These are phyloP conservation scores for Falciphora oryzae DNA, from an alignment of 2,329 filamentous ascomycete genomes.

Conservation along the genomic window DNA sequence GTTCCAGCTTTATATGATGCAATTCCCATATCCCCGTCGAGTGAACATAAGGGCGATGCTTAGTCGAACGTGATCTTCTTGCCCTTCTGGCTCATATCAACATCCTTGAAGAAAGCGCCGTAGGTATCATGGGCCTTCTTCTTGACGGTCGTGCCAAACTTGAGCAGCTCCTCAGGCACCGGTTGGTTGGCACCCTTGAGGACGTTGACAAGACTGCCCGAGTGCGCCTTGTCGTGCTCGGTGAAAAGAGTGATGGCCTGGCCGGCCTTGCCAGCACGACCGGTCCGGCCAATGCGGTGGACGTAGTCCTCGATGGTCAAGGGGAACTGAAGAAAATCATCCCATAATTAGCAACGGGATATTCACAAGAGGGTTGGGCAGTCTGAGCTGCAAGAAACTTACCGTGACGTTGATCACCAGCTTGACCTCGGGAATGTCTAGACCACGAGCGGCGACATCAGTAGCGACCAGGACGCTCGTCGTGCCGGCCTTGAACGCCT, in stretches of 20 bases:
- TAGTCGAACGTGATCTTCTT: slow-evolving; percentile 90
- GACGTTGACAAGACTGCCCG: slow-evolving; percentile 89
- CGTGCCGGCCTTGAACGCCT: slow-evolving; percentile 81
- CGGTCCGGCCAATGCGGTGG: slow-evolving; percentile 92
- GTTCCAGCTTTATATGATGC: not conserved
- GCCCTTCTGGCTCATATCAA: slow-evolving; percentile 73
- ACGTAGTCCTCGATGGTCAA: slow-evolving; percentile 96
- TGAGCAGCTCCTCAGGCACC: slow-evolving; percentile 84
- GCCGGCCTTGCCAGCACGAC: slow-evolving; percentile 84
- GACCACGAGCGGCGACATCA: slow-evolving; percentile 87
- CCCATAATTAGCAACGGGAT: slow-evolving; percentile 11
- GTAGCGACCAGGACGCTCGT: slow-evolving; percentile 88
- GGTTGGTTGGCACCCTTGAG: slow-evolving; percentile 87
- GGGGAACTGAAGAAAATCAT: slow-evolving; percentile 55
- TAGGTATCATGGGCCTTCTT: slow-evolving; percentile 97
- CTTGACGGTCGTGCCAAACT: slow-evolving; percentile 97
- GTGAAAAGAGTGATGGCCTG: slow-evolving; percentile 92
- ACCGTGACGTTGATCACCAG: slow-evolving; percentile 87
- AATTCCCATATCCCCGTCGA: not conserved
- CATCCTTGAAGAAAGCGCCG: slow-evolving; percentile 91
- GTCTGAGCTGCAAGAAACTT: slow-evolving; percentile 23
- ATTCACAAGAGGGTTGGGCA: not conserved
- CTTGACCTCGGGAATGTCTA: slow-evolving; percentile 95
- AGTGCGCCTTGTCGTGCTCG: slow-evolving; percentile 86
- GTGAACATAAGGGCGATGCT: not conserved